Evolutionary conservation across 2,329 filamentous ascomycete genomes (phyloP), one percentile per base, ranked within the genome.

Genomic region (Lecanicillium sp.): DNA sequence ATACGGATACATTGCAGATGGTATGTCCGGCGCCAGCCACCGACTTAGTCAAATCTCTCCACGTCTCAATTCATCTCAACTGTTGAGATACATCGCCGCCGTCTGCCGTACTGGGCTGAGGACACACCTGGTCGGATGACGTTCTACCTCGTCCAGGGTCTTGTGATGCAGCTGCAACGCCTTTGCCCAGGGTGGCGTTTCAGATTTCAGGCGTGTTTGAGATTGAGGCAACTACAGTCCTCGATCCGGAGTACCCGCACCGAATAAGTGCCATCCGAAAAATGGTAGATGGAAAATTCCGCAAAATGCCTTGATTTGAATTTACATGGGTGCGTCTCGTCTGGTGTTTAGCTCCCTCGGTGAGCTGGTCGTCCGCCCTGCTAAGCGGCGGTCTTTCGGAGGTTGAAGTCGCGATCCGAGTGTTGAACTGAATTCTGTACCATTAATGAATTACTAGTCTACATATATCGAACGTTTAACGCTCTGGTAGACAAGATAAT

Each of bases 151-250:
- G 15, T 10, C 10, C 15, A 24, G 26, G 23, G 23, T 15, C 17
- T 30, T 37, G 43, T 21, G 37, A 48, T 41, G 45, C 23, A 42
- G 38, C 21, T 42, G 45, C 45, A 30, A 48, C 29, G 26, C 45
- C 23, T 36, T 9, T 30, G 37, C 39, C 14, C 21, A 48, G 21
- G n/a, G 37, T 29, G 10, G 21, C 23, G 45, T 48, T 36, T 48
- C 45, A 37, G 19, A 41, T 42, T 15, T 17, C 19, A 15, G 29
- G 17, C n/a, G 45, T n/a, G 45, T 48, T 29, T 48, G 36, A 48
- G 29, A 41, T 36, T 26, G 15, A 21, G 12, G 21, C 3, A 45
- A 30, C 24, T 19, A 37, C 3, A n/a, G 5, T 6, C 14, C 29
- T 9, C 33, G 17, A 37, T 36, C 23, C 23, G 12, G 27, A 38